These are phyloP conservation scores for Sergeia podlipaevii DNA, from an alignment of 208 protist species.

Conservation along the genomic window DNA sequence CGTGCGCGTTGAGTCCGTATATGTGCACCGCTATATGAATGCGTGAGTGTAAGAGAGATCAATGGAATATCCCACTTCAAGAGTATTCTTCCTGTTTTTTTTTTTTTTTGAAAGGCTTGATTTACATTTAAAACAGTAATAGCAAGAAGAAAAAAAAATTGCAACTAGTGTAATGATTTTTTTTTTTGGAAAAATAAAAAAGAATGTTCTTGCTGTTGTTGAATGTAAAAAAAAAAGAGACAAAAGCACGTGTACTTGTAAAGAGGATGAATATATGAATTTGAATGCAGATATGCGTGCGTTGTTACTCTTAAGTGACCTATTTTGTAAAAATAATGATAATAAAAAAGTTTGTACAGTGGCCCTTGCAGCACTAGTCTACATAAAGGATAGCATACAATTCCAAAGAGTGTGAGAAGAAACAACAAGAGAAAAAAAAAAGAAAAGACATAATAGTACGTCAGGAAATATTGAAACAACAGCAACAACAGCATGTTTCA, in stretches of 20 bases:
- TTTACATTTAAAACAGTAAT: not conserved
- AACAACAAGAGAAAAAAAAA: not conserved
- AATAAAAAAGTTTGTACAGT: no score
- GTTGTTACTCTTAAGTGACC: no score
- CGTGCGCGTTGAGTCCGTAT: slow-evolving; percentile 11
- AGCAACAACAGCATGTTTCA: no score
- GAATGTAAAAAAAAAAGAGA: not conserved
- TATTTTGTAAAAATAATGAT: no score
- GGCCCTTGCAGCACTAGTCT: no score
- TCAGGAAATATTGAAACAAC: no score
- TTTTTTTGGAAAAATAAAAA: not conserved
- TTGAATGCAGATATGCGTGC: no score
- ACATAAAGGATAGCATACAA: slow-evolving; percentile 1
- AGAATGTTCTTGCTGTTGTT: not conserved
- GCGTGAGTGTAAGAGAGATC: not conserved
- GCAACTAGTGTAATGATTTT: slow-evolving; percentile 1
- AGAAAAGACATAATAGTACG: not conserved
- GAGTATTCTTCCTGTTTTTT: slow-evolving; percentile 9
- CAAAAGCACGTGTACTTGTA: no score
- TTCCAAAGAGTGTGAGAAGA: not conserved
- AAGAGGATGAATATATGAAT: not conserved
- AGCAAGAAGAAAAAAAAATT: not conserved
- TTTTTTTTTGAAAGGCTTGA: slow-evolving; percentile 12
- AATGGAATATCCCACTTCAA: not conserved
- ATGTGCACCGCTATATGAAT: not conserved